phyloP scores from a whole-genome alignment of 768 basidiomycete genomes.

The Roridomyces roridus region DNA sequence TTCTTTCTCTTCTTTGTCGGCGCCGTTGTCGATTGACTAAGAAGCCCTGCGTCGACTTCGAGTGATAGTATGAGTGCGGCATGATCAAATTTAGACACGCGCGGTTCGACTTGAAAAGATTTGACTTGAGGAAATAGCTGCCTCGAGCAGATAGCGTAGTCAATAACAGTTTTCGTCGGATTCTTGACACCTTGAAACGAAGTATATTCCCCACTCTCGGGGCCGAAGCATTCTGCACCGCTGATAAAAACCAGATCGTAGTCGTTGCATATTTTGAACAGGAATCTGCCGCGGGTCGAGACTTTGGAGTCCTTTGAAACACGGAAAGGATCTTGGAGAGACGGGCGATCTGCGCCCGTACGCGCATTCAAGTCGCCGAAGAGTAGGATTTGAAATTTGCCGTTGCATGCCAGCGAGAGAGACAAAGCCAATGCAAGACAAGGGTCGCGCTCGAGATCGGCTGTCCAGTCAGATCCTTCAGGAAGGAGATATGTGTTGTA shows the following conservation, averaged over 20 bases:
- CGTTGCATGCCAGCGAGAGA: background rate
- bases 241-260: slow-evolving; percentile 5
- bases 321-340: background rate
- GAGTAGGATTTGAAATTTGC: background rate
- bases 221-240: background rate
- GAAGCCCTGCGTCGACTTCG: background rate
- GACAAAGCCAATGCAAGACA: background rate
- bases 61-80: background rate
- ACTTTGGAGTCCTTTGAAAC: background rate
- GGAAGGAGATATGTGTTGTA: background rate
- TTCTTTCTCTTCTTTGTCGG: background rate
- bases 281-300: background rate
- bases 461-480: background rate
- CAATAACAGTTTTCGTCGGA: slow-evolving; percentile 2
- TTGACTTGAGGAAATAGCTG: background rate
- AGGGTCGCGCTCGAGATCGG: background rate
- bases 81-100: background rate
- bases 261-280: background rate
- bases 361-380: no score
- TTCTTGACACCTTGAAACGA: slow-evolving; percentile 1
- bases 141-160: slow-evolving; percentile 1
- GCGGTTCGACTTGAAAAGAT: background rate
- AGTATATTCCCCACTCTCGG: background rate
- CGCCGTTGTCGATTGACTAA: background rate
- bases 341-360: no score